Evolutionary conservation across 768 basidiomycete genomes (phyloP).

Genomic region (Chalciporus pseudorubinellus): DNA sequence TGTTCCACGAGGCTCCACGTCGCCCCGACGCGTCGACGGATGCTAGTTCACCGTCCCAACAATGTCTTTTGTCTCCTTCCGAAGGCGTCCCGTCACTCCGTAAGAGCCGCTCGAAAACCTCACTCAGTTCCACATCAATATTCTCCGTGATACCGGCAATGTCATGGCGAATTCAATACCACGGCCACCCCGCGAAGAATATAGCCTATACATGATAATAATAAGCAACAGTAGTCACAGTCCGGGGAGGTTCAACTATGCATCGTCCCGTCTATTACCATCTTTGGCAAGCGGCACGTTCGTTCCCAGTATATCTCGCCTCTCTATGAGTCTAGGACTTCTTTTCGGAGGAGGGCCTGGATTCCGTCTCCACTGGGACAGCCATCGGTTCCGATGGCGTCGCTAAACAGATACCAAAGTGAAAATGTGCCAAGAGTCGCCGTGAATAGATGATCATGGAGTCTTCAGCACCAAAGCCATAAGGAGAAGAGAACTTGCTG

Average conservation of each 20-base stretch:
- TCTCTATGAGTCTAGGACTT: conserved; percentile 22
- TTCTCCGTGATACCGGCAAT: too few species aligned
- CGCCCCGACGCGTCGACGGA: neutral
- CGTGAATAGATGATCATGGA: neutral
- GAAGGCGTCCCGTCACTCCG: conserved; percentile 9
- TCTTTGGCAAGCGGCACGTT: conserved; percentile 1
- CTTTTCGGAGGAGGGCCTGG: conserved; percentile 13
- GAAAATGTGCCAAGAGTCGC: neutral
- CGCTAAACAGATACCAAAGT: conserved; percentile 4
- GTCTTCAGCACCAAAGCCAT: neutral
- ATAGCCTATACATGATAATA: conserved; percentile 19
- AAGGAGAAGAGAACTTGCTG: conserved; percentile 18
- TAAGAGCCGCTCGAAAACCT: neutral
- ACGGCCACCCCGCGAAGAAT: neutral
- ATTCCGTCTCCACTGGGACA: conserved; percentile 12
- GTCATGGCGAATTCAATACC: conserved; percentile 10
- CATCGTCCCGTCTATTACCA: conserved; percentile 2
- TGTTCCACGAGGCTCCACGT: neutral
- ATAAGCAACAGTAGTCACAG: conserved; percentile 10
- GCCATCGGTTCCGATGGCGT: conserved; percentile 22
- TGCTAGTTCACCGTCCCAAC: neutral
- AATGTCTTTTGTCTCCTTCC: neutral
- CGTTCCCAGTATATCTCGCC: neutral
- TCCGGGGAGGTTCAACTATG: neutral
- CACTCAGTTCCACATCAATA: neutral